Percentiles rank a stretch among this genome's conserved stretches.
Evolutionary conservation across 495 filamentous ascomycete species (phyloP).

Genomic region (Annulohypoxylon moriforme): DNA sequence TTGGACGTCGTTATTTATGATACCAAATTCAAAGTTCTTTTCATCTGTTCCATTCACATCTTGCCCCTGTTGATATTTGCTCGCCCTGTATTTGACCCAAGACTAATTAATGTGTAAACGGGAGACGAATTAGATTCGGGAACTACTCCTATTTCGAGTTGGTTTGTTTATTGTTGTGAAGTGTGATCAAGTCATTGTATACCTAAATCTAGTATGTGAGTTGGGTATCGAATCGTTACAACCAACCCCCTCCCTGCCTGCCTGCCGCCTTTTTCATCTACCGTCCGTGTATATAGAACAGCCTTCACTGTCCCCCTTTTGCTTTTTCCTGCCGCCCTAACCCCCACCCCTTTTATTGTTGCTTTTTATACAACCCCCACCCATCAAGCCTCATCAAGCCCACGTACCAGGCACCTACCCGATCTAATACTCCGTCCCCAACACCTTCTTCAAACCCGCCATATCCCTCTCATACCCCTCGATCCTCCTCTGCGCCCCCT

Average conservation of each 20-base stretch:
- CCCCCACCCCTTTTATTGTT: not conserved
- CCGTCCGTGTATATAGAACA: not conserved
- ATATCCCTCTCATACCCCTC: slow-evolving; percentile 79
- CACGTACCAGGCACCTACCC: not conserved
- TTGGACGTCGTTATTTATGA: slow-evolving; percentile 18
- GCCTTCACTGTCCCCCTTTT: not conserved
- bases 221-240: slow-evolving; percentile 38
- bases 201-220: slow-evolving; percentile 25
- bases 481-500: slow-evolving; percentile 78
- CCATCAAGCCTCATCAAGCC: not conserved
- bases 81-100: not conserved
- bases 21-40: slow-evolving; percentile 39
- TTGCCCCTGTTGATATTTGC: not conserved
- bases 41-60: not conserved
- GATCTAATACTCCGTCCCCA: slow-evolving; percentile 45
- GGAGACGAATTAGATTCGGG: not conserved
- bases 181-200: slow-evolving; percentile 8
- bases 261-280: not conserved
- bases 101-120: not conserved
- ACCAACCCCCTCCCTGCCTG: slow-evolving; percentile 1
- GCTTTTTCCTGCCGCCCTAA: not conserved
- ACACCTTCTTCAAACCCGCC: slow-evolving; percentile 73
- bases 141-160: not conserved
- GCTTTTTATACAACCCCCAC: not conserved
- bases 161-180: not conserved